phyloP scores from a whole-genome alignment of 2,329 filamentous ascomycete genomes.

The Camillea tinctor region DNA sequence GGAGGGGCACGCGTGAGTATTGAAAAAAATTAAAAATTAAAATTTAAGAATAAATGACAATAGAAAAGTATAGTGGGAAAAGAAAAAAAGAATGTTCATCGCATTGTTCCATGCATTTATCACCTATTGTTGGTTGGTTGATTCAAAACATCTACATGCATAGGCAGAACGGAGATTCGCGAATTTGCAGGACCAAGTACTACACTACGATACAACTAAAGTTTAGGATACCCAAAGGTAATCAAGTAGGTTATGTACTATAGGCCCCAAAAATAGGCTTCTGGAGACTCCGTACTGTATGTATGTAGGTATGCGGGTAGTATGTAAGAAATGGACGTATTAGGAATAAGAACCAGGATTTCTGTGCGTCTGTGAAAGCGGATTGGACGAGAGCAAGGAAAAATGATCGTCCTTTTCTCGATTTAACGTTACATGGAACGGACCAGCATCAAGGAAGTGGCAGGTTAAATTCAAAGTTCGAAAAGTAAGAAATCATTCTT shows the following conservation, averaged over 20 bases:
- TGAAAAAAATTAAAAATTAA: no score
- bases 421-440: neutral
- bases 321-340: no score
- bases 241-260: no score
- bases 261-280: constrained; percentile 1
- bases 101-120: neutral
- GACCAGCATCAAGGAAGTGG: neutral
- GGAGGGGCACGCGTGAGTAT: no score
- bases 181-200: neutral
- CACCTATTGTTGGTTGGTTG: neutral
- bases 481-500: neutral
- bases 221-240: no score
- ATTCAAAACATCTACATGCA: neutral
- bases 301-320: neutral
- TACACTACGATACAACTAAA: no score
- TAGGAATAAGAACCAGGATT: no score
- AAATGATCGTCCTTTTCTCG: neutral
- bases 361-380: neutral
- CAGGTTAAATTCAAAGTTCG: neutral
- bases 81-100: neutral
- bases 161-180: neutral
- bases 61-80: neutral
- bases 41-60: no score
- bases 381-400: neutral
- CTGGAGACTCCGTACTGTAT: neutral